Base-by-base conservation (phyloP, 2,329 filamentous ascomycete species). In the Botrytis fragariae region DNA sequence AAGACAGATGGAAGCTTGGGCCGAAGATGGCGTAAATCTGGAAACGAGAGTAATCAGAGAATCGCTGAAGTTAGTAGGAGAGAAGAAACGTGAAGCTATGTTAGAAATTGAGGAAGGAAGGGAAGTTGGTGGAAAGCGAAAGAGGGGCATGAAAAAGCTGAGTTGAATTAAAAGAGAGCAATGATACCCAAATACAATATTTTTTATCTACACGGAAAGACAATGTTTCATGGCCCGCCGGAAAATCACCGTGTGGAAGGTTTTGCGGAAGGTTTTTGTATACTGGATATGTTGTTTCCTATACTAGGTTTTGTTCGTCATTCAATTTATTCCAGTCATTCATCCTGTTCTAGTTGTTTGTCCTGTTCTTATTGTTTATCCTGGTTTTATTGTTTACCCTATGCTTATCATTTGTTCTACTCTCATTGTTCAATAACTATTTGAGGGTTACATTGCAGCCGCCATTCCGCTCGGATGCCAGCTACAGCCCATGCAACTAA, bases 31-130 rank as follows among this genome's bases (percentile, higher is more conserved):
- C 1, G 96, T 99, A 72, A 98, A 94, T 83, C 84, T 99, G n/a
- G 95, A 98, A 85, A 93, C 91, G 2, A 87, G 96, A 73, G 94
- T 99, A 37, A 86, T 97, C 65, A 88, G 92, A 72, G 95, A 97
- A 76, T 90, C 91, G 51, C 84, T 99, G 80, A 98, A 97, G 86
- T 82, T 93, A 63, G 96, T 99, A 9, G 92, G 93, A 4, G 93
- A 97, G 85, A 97, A 95, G 88, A 98, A 97, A 87, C 88, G 95
- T 73, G 94, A 98, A 83, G 96, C 95, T 0, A 81, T 95, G 81
- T 83, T 98, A 78, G 93, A 97, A 83, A 93, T 98, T 77, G 96
- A 98, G 81, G 94, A 98, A 83, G 92, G 93, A 18, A 91, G 92
- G 78, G 95, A 98, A 83, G 94, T 98, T 8, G 90, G 92, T 72